Conservation (phyloP, 345 rosid species). For the Isatis tinctoria region DNA sequence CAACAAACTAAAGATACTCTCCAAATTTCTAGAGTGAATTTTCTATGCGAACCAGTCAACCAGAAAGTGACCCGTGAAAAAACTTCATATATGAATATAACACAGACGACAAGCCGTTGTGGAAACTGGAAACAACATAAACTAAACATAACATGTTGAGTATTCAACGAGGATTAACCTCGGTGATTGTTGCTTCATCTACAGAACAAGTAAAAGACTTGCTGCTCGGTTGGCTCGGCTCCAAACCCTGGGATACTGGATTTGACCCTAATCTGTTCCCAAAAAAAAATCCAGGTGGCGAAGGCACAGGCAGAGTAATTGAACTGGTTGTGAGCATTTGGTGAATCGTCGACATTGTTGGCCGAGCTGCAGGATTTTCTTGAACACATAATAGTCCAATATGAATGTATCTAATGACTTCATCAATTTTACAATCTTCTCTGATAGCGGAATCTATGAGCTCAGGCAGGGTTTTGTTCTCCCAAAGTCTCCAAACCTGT, state of each 20-base stretch:
- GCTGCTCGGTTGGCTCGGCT: not conserved
- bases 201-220: constrained; percentile 13
- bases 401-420: constrained; percentile 20
- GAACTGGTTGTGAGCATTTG: constrained; percentile 25
- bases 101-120: not conserved
- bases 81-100: not conserved
- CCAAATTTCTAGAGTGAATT: not conserved
- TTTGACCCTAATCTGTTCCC: not conserved
- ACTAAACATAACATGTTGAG: not conserved
- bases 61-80: too few species aligned
- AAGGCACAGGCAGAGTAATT: not conserved
- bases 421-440: constrained; percentile 1
- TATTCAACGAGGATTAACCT: constrained; percentile 16
- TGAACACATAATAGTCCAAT: constrained; percentile 33
- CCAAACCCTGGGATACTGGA: not conserved
- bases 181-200: constrained; percentile 17
- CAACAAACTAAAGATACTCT: not conserved
- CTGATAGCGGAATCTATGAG: not conserved
- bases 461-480: not conserved
- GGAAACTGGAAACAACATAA: not conserved
- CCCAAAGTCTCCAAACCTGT: constrained; percentile 34
- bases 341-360: not conserved
- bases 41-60: not conserved
- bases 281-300: constrained; percentile 20
- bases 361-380: constrained; percentile 26